Evolutionary conservation across 345 rosid species (phyloP), one percentile per base, ranked within the genome.

Genomic region (Trapa bicornis): DNA sequence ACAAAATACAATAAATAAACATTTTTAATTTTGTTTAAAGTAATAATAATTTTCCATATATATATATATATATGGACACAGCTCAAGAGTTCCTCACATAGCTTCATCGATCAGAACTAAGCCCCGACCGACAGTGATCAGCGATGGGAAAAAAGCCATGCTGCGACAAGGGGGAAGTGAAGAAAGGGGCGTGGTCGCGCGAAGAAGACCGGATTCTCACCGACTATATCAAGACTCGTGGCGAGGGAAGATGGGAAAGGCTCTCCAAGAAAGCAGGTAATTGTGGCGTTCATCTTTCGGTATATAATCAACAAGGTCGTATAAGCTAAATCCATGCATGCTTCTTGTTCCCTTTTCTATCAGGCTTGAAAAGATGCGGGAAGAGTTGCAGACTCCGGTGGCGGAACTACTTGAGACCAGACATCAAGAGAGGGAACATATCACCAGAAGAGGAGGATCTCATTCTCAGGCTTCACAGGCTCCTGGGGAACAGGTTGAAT

Each of bases 311-410:
- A 50, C 22, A 50, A 16, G 22, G 15, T 16, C 2, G n/a, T 50
- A 29, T 50, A 50, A 50, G 48, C 29, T 22, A 22, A 50, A 11
- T 50, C 16, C 5, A 22, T 50, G 5, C 22, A 50, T 37, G 13
- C 66, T 41, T 22, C 32, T 58, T 35, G 38, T 37, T 17, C 5
- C 29, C 29, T 22, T 22, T 22, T 22, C 0, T 6, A 45, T 6
- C 67, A 74, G 80, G 80, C 37, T 17, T 78, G 22, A 75, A 65
- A 50, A 61, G 79, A 43, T 75, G 79, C 32, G 78, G 78, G 9
- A 78, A 78, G 76, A 78, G 81, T 65, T 78, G 79, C 52, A 70
- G 81, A 42, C 70, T 78, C 11, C 66, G 81, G 12, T 78, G 81
- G 81, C 61, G 75, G 72, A 78, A 78, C 65, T 78, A 78, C 47